These are phyloP conservation scores for Mortierella sp. DNA, from an alignment of 371 early-diverging fungal genomes.

Conservation along the genomic window DNA sequence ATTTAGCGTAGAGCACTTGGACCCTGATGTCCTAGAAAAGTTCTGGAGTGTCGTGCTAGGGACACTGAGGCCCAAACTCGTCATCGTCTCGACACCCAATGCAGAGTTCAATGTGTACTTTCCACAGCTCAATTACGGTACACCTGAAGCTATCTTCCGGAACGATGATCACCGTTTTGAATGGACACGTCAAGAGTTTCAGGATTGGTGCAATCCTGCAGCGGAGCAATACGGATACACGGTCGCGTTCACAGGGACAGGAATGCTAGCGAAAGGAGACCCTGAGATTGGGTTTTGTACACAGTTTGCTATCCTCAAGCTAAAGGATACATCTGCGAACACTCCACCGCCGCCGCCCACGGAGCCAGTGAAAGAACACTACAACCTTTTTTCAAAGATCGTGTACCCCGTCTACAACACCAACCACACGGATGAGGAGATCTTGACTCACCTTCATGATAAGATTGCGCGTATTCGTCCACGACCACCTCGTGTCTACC, in stretches of 20 bases:
- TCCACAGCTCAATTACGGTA: slow-evolving; percentile 78
- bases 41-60: slow-evolving; percentile 75
- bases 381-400: slow-evolving; percentile 12
- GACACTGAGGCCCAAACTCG: slow-evolving; percentile 67
- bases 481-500: background rate
- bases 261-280: slow-evolving; percentile 59
- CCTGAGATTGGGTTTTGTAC: slow-evolving; percentile 74
- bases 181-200: slow-evolving; percentile 89
- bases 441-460: slow-evolving; percentile 16
- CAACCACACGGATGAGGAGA: slow-evolving; percentile 29
- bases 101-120: slow-evolving; percentile 91
- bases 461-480: slow-evolving; percentile 36
- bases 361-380: background rate
- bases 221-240: slow-evolving; percentile 73
- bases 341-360: background rate
- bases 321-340: background rate
- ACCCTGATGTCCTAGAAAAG: slow-evolving; percentile 60
- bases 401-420: slow-evolving; percentile 31
- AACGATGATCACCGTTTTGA: slow-evolving; percentile 94
- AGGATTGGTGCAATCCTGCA: slow-evolving; percentile 72
- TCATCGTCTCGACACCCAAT: slow-evolving; percentile 85
- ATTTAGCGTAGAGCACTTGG: slow-evolving; percentile 77
- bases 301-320: slow-evolving; percentile 80
- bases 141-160: slow-evolving; percentile 70
- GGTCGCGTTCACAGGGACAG: slow-evolving; percentile 77